Conservation (phyloP, 2,329 filamentous ascomycete genomes). For the Hortaea werneckii region DNA sequence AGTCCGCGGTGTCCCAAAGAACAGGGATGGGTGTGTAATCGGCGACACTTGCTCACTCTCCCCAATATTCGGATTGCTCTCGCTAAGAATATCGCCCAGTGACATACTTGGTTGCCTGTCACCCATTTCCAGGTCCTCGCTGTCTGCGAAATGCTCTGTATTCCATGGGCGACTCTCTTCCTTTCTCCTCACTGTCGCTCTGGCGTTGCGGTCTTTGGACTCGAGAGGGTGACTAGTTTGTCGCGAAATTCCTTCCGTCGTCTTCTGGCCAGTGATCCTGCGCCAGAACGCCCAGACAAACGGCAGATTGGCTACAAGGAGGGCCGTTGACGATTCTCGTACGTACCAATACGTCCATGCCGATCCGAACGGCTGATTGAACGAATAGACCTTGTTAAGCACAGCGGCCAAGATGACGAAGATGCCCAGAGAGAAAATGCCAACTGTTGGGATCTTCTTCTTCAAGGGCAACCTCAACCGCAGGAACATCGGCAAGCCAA, state of each 20-base stretch:
- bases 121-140: constrained; percentile 5
- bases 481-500: constrained; percentile 37
- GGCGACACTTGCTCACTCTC: constrained; percentile 5
- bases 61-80: constrained; percentile 1
- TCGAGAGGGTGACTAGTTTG: constrained; percentile 1
- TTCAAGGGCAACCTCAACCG: constrained; percentile 32
- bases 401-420: constrained; percentile 48
- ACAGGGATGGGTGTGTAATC: constrained; percentile 11
- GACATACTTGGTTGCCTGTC: constrained; percentile 4
- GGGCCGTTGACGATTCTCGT: constrained; percentile 48
- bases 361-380: constrained; percentile 45
- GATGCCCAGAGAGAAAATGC: constrained; percentile 47
- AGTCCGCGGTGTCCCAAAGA: constrained; percentile 2
- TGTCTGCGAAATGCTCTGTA: background rate
- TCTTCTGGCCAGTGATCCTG: constrained; percentile 24
- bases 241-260: constrained; percentile 1
- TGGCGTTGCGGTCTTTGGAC: background rate
- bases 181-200: background rate
- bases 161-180: constrained; percentile 1
- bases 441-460: constrained; percentile 45
- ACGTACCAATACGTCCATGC: constrained; percentile 53
- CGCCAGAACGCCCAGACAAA: constrained; percentile 50
- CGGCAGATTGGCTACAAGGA: constrained; percentile 52
- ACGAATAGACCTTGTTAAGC: constrained; percentile 53
- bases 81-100: constrained; percentile 10